These are phyloP conservation scores for Suillus brevipes DNA, from an alignment of 768 basidiomycete species.

Conservation along the genomic window DNA sequence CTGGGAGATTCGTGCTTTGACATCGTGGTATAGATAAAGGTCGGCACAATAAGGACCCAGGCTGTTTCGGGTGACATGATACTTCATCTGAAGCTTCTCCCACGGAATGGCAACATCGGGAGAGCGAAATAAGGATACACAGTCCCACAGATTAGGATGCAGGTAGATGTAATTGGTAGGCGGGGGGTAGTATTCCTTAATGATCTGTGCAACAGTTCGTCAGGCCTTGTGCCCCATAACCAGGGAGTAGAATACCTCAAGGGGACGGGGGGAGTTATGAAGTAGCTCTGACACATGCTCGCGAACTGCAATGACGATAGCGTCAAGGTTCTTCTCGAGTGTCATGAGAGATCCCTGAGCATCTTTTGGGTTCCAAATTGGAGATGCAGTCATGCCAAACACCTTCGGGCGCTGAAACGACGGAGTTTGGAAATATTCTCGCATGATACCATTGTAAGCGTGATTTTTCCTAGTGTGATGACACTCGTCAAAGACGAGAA, in stretches of 20 bases:
- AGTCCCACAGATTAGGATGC: slow-evolving; percentile 53
- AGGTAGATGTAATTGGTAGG: slow-evolving; percentile 57
- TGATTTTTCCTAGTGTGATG: slow-evolving; percentile 59
- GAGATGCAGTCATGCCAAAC: slow-evolving; percentile 94
- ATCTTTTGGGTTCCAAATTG: slow-evolving; percentile 78
- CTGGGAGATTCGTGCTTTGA: slow-evolving; percentile 49
- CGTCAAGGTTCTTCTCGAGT: slow-evolving; percentile 70
- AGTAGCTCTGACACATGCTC: slow-evolving; percentile 67
- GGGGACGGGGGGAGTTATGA: slow-evolving; percentile 60
- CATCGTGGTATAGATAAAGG: slow-evolving; percentile 63
- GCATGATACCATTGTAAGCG: slow-evolving; percentile 59
- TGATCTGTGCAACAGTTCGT: slow-evolving; percentile 40
- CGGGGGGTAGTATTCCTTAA: slow-evolving; percentile 56
- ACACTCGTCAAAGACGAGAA: slow-evolving; percentile 59
- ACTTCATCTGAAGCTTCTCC: slow-evolving; percentile 61
- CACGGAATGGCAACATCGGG: slow-evolving; percentile 50
- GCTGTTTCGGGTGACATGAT: slow-evolving; percentile 57
- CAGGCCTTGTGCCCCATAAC: not conserved
- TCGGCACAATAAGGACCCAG: slow-evolving; percentile 78
- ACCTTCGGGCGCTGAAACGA: slow-evolving; percentile 63
- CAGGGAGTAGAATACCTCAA: slow-evolving; percentile 49
- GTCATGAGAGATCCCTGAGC: slow-evolving; percentile 59
- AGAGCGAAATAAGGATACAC: slow-evolving; percentile 42
- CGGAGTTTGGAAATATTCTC: slow-evolving; percentile 51
- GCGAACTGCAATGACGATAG: slow-evolving; percentile 74